Base-by-base conservation (phyloP, 192 early-diverging fungal genomes). In the Mortierella alpina region DNA sequence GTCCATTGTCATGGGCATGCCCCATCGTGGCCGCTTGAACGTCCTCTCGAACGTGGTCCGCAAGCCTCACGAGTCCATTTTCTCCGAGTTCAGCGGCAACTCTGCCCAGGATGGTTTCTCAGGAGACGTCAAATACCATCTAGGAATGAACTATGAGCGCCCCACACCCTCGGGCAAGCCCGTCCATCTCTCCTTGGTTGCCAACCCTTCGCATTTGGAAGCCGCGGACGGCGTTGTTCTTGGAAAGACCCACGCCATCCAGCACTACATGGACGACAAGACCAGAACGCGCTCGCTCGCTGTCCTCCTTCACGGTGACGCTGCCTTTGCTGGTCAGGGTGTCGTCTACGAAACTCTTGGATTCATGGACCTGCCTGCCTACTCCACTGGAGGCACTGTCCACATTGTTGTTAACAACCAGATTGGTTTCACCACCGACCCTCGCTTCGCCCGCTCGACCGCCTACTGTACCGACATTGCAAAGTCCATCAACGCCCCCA, bases 131-230 rank as follows among this genome's bases (percentile, higher is more conserved):
- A 95, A 95, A 84, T 96, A 96, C 88, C 95, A 96, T 82, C 84
- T 95, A 82, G 95, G 95, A 68, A 93, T 95, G 95, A 98, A 96
- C 91, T 97, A 96, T 86, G 91, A 92, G 67, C 93, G 98, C 50
- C 96, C 96, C 12, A 99, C 96, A 20, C 96, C 97, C 56, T 95
- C 93, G 55, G 98, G 98, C 68, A 97, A 96, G 85, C 96, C 94
- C 75, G 97, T 99, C 63, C 93, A 97, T 84, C 89, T 99, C 66
- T 98, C 96, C 60, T 91, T 99, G 73, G 96, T 95, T 65, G 97
- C 98, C 48, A 99, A 99, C 88, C 98, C 98, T 57, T 99, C 98
- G 52, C 98, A 99, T 75, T 90, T 99, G 86, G 98, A 99, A 86
- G 96, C 97, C 46, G 96, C 95, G 8, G 93, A 99, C 83, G 96